phyloP scores from a whole-genome alignment of 2,329 filamentous ascomycete genomes.

The Plenodomus biglobosus region DNA sequence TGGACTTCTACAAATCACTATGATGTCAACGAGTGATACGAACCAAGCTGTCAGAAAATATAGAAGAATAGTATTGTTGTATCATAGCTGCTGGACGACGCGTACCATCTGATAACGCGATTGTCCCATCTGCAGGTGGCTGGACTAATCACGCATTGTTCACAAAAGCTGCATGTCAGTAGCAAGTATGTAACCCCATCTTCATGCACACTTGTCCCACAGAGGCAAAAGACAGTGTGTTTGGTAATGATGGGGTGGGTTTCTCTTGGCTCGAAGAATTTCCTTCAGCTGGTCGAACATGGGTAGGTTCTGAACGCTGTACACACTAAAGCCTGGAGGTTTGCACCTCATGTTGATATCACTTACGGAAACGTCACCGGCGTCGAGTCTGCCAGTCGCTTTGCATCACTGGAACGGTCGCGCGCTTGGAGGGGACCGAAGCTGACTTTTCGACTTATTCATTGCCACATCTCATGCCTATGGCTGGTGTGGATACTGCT shows the following conservation, averaged over 20 bases:
- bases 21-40: neutral
- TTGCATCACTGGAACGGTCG: constrained; percentile 19
- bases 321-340: constrained; percentile 66
- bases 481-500: constrained; percentile 34
- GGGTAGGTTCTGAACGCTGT: constrained; percentile 62
- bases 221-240: constrained; percentile 56
- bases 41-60: neutral
- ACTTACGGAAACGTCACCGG: constrained; percentile 4
- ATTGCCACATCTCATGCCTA: constrained; percentile 44
- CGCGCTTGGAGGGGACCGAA: constrained; percentile 21
- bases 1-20: too few relatives aligned
- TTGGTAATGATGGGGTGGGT: constrained; percentile 63
- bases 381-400: neutral
- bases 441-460: constrained; percentile 42
- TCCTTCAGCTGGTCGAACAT: constrained; percentile 69
- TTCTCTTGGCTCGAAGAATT: constrained; percentile 65
- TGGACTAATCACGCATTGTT: neutral
- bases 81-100: too few relatives aligned
- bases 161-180: neutral
- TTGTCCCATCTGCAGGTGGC: neutral
- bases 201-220: constrained; percentile 65
- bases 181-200: constrained; percentile 57
- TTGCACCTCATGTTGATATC: constrained; percentile 15
- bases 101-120: neutral
- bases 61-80: neutral